Base-by-base conservation (phyloP, 2,329 filamentous ascomycete species). In the Diplodia sapinea region DNA sequence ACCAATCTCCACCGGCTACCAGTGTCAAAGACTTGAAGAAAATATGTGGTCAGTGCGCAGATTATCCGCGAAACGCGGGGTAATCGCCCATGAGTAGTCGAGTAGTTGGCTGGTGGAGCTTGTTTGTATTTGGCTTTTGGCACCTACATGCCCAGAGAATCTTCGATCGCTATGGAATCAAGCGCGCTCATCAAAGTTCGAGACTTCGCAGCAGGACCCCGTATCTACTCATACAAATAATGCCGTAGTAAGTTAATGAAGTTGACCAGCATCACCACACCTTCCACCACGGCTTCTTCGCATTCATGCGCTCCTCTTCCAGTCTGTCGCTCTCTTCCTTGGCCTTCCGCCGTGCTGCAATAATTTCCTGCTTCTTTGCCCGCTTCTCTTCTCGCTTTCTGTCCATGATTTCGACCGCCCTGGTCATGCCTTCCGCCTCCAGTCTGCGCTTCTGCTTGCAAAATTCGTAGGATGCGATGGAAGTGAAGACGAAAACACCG, bases 361-460 rank as follows among this genome's bases (percentile, higher is more conserved):
- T 72, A 15, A 74, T 59, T 64, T 74, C 74, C 68, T 82, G 81
- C 70, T 79, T 80, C 68, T 79, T 79, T n/a, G 78, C 77, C 70
- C 81, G 81, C 49, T 82, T 78, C 54, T 76, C 75, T 23, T 74
- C 83, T 74, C 91, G 89, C 78, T 93, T 89, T 73, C 87, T 84
- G 74, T 91, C 88, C 78, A 94, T 90, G 68, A 95, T 87, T 76
- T 96, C 92, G 66, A 96, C 90, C 4, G 91, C 91, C 71, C 93
- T 85, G 77, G 91, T 91, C 89, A 99, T 94, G 70, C 92, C 91
- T 70, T 89, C 87, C 73, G 89, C 87, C 79, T 98, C 94, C 69
- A 90, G 85, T 57, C 87, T 84, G 68, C 93, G 85, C 70, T 87
- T 86, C 72, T 89, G 89, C 74, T 93, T 89, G 80, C 94, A 98